phyloP scores from a whole-genome alignment of 2,329 filamentous ascomycete genomes.

The Leptographium radiaticola region DNA sequence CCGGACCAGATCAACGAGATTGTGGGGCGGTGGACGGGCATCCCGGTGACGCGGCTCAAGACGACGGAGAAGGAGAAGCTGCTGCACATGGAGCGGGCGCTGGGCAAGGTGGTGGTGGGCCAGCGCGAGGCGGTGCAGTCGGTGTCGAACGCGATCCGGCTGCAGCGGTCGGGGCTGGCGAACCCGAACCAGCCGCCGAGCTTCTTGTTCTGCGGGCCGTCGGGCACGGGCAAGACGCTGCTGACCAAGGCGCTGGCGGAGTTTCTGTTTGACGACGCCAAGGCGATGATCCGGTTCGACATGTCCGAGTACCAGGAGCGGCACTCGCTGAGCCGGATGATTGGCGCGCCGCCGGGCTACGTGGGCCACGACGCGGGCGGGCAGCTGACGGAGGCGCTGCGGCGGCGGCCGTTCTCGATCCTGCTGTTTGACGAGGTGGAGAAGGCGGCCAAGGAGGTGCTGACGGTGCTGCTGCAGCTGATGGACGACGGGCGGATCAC shows the following conservation, averaged over 20 bases:
- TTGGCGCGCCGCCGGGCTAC: conserved; percentile 91
- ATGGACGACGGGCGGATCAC: conserved; percentile 99
- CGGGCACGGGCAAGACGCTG: conserved; percentile 94
- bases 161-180: conserved; percentile 84
- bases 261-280: conserved; percentile 94
- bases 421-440: conserved; percentile 96
- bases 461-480: conserved; percentile 95
- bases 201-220: conserved; percentile 97
- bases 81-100: conserved; percentile 86
- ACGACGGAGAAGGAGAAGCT: conserved; percentile 97
- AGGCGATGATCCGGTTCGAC: conserved; percentile 97
- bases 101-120: conserved; percentile 76
- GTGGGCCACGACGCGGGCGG: conserved; percentile 94
- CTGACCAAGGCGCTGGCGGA: conserved; percentile 94
- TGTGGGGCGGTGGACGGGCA: conserved; percentile 94
- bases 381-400: conserved; percentile 87
- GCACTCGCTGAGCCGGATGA: conserved; percentile 91
- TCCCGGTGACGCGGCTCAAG: conserved; percentile 85
- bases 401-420: conserved; percentile 93
- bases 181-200: conserved; percentile 96
- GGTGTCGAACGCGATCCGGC: conserved; percentile 88
- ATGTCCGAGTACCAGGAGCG: conserved; percentile 99
- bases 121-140: conserved; percentile 88
- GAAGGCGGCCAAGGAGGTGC: conserved; percentile 93
- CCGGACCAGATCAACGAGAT: conserved; percentile 99